Evolutionary conservation across 441 rosid genomes (phyloP).

Genomic region (Adansonia grandidieri): DNA sequence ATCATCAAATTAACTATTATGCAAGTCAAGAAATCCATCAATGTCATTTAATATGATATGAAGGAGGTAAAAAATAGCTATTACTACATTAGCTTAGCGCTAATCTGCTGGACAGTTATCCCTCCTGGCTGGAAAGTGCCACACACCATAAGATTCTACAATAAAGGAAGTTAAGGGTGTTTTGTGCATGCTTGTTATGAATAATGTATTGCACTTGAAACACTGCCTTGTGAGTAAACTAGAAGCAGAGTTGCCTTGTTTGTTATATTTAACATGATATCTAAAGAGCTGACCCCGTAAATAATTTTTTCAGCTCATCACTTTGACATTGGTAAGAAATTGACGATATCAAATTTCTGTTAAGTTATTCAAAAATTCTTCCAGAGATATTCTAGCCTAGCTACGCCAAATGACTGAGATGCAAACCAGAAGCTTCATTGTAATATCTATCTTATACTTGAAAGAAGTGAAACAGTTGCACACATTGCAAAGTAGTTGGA

Average conservation of each 20-base stretch:
- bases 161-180: neutral
- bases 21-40: neutral
- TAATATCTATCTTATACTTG: conserved; percentile 2
- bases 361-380: neutral
- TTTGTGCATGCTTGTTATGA: neutral
- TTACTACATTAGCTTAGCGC: neutral
- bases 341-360: neutral
- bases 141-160: neutral
- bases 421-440: neutral
- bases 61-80: neutral
- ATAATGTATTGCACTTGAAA: neutral
- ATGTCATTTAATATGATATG: neutral
- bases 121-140: conserved; percentile 1
- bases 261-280: neutral
- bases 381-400: conserved; percentile 3
- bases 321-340: neutral
- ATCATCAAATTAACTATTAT: neutral
- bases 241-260: neutral
- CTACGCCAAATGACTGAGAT: neutral
- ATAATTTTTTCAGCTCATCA: neutral
- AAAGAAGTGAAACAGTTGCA: conserved; percentile 7
- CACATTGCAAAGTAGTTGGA: conserved; percentile 4
- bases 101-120: neutral
- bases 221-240: neutral
- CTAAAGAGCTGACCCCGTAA: neutral